Conservation (phyloP, 441 rosid genomes). For the Erodium chrysanthum region DNA sequence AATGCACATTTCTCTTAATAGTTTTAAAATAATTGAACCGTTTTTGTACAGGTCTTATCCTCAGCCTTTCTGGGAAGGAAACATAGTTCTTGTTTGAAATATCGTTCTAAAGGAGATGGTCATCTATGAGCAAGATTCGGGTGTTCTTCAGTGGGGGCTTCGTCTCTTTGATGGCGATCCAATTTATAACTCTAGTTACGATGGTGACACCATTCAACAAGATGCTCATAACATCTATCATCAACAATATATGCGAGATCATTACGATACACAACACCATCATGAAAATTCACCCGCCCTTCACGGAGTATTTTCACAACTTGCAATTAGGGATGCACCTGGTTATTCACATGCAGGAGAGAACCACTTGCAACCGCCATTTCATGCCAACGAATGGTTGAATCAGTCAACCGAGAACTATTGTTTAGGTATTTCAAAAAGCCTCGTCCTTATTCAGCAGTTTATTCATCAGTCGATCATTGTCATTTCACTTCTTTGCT, state of each 20-base stretch:
- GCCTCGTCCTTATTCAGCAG: background rate
- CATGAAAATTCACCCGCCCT: slow-evolving; percentile 48
- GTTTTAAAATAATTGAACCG: background rate
- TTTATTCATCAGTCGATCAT: slow-evolving; percentile 5
- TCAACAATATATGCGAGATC: slow-evolving; percentile 31
- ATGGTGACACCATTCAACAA: slow-evolving; percentile 30
- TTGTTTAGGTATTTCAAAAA: slow-evolving; percentile 33
- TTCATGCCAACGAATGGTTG: slow-evolving; percentile 32
- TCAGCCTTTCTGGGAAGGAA: background rate
- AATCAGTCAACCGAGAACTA: slow-evolving; percentile 26
- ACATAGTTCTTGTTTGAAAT: slow-evolving; percentile 2
- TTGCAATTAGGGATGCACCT: slow-evolving; percentile 37
- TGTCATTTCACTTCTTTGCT: background rate
- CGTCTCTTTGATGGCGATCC: slow-evolving; percentile 35
- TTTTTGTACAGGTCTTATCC: background rate
- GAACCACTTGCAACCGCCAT: slow-evolving; percentile 20
- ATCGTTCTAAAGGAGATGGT: slow-evolving; percentile 20
- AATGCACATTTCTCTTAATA: background rate
- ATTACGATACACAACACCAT: slow-evolving; percentile 30
- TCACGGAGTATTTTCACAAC: slow-evolving; percentile 57
- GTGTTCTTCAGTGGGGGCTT: slow-evolving; percentile 39
- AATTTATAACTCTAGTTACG: slow-evolving; percentile 30
- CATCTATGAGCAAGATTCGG: slow-evolving; percentile 48
- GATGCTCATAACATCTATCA: slow-evolving; percentile 25
- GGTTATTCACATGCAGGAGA: slow-evolving; percentile 29